phyloP scores from a whole-genome alignment of 108 stramenopile genomes.

The Schizochytrium sp. region DNA sequence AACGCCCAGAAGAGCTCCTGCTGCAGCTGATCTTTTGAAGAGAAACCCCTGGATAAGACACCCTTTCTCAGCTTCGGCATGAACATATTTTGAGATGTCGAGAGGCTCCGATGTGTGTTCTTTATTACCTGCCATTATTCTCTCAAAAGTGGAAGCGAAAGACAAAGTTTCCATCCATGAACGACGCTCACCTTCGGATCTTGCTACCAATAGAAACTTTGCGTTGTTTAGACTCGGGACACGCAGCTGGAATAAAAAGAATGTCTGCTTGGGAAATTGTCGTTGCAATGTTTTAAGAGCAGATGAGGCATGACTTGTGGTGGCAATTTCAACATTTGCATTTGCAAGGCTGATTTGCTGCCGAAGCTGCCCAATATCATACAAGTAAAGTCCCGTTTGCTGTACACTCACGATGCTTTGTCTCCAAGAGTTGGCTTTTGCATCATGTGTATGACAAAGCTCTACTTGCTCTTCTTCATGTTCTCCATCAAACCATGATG shows the following conservation, averaged over 20 bases:
- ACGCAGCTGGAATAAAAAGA: background rate
- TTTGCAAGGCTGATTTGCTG: background rate
- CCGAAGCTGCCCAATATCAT: background rate
- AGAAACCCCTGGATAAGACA: constrained; percentile 46
- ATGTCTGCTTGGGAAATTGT: background rate
- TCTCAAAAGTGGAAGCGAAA: background rate
- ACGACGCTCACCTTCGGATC: background rate
- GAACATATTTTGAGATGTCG: background rate
- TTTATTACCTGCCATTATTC: background rate
- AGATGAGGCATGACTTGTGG: background rate
- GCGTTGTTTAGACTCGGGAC: background rate
- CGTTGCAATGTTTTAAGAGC: background rate
- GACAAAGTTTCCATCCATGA: constrained; percentile 31
- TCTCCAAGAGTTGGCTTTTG: background rate
- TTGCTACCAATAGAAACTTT: background rate
- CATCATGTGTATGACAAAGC: background rate
- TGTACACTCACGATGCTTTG: constrained; percentile 1
- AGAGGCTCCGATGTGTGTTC: background rate
- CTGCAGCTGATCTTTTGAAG: background rate
- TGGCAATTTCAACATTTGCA: background rate
- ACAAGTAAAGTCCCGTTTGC: background rate
- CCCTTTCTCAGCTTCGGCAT: background rate
- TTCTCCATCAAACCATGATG: constrained; percentile 7
- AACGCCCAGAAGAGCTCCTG: constrained; percentile 39
- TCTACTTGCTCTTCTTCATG: background rate